Evolutionary conservation across 495 filamentous ascomycete genomes (phyloP), one percentile per base, ranked within the genome.

Genomic region (Extremus antarcticus): DNA sequence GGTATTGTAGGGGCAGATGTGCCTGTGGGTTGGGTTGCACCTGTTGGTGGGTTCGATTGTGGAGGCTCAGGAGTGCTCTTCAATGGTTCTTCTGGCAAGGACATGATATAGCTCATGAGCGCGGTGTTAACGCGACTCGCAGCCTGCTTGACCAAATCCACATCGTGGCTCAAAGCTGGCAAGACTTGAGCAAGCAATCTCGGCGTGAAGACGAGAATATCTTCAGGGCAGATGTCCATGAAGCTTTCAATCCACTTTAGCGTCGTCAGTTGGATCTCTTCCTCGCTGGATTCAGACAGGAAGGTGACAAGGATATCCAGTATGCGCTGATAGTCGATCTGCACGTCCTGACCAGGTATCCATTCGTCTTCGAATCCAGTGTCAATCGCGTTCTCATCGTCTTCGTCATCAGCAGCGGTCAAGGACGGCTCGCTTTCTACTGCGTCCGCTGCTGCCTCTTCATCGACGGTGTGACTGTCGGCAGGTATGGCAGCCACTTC

Each of bases 291-390:
- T 63, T 95, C 85, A 25, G 65, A 55, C 15, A 98, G 78, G 61
- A 94, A 95, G 15, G 82, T 82, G 9, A 95, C 90, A 47, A 99
- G 71, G 23, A 97, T 96, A 60, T 95, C 86, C 39, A 99, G 70
- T 39, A 97, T 92, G 62, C 83, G 89, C 51, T 86, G 83, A 69
- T 94, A 84, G 69, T 97, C 91, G 50, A 99, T 86, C 51, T 92
- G 84, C 3, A 97, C 88, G 70, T 99, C 94, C 73, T 97, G 92
- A 2, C 94, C 94, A 0, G 94, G 94, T 20, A 97, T 80, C 90
- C 90, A 99, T 58, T 95, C 90, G 49, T 88, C 90, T 58, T 96
- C 90, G 40, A 76, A 83, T 23, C 83, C 82, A 25, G 22, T n/a
- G n/a, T n/a, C 47, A 19, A 4, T 47, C 21, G 57, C 32, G 17